Evolutionary conservation across 2,329 filamentous ascomycete species (phyloP), one percentile per base, ranked within the genome.

Genomic region (Fusarium xylarioides): DNA sequence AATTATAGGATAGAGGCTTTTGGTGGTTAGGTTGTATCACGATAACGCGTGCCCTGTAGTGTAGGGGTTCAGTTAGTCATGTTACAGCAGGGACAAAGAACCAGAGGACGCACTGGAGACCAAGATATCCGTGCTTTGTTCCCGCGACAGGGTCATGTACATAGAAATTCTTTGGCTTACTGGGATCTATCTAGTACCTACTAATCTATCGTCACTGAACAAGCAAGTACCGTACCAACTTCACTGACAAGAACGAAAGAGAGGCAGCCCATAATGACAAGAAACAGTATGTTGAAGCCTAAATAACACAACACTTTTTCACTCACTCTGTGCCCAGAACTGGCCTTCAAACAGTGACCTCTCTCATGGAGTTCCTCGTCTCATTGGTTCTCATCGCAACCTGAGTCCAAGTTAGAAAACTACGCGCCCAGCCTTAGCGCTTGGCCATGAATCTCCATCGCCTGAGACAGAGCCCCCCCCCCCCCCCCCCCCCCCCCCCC

Each of bases 341-440:
- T 53, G 47, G 56, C 23, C 62, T 18, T 37, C 23, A 30, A 23
- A 37, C 15, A 28, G 42, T n/a, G 42, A 34, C 42, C 55, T 34
- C 23, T 49, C 40, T 50, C 15, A 18, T 35, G 18, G 30, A 32
- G 9, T 10, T 47, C 5, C 35, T 23, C 30, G 21, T 40, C 42
- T 70, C 19, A 69, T 65, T 69, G 66, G 66, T 35, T 38, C 47
- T 32, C n/a, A 32, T 19, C 23, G 28, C 37, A 32, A 30, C 35
- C 59, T n/a, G 32, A 19, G 49, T 26, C n/a, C 18, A 26, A 26
- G 30, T 52, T 52, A 21, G 37, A 57, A 38, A 42, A 28, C 47
- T 65, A 72, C 50, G 69, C 69, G 63, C 68, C 58, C 63, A 65
- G 49, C 23, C 21, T 43, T 34, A 59, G 63, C 68, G 69, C 68